Percentiles rank a stretch among this genome's conserved stretches.
These are phyloP conservation scores for Penicillium sp. DNA, from an alignment of 2,329 filamentous ascomycete genomes.

Conservation along the genomic window DNA sequence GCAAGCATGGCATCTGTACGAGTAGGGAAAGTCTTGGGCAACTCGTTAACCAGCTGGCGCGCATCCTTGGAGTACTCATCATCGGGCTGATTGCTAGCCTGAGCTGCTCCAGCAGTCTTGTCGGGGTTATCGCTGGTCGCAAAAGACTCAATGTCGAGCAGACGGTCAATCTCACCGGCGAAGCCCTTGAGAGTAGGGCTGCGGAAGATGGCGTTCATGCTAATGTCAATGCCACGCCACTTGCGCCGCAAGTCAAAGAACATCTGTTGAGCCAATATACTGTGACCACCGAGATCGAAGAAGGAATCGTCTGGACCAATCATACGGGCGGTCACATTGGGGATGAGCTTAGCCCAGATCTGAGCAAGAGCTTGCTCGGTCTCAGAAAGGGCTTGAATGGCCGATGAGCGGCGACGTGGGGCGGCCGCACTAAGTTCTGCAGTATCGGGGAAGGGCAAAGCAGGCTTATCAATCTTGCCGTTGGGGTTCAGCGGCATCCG, in stretches of 20 bases:
- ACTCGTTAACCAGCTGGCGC: conserved; percentile 43
- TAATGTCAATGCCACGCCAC: conserved; percentile 59
- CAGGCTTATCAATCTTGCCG: conserved; percentile 75
- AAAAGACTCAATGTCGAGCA: conserved; percentile 46
- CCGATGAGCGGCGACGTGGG: conserved; percentile 47
- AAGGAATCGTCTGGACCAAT: conserved; percentile 61
- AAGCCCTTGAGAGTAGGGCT: conserved; percentile 59
- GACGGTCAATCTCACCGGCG: conserved; percentile 51
- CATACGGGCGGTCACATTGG: conserved; percentile 61
- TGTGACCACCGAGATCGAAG: conserved; percentile 77
- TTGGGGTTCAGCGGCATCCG: conserved; percentile 78
- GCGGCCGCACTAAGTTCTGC: conserved; percentile 58
- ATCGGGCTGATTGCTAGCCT: conserved; percentile 36
- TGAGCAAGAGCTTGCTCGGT: conserved; percentile 64
- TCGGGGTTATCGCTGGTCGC: conserved; percentile 36
- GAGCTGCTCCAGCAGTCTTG: conserved; percentile 41
- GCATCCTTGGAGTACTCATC: conserved; percentile 50
- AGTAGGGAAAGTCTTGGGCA: conserved; percentile 45
- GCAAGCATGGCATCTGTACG: conserved; percentile 34
- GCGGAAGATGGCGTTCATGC: conserved; percentile 66
- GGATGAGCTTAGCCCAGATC: conserved; percentile 69
- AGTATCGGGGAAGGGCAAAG: conserved; percentile 73
- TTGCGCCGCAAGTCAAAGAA: conserved; percentile 63
- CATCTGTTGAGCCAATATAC: conserved; percentile 74
- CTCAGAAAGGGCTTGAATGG: conserved; percentile 44